phyloP scores from a whole-genome alignment of 1,284 basidiomycete genomes.

The Fomitopsis schrenkii region DNA sequence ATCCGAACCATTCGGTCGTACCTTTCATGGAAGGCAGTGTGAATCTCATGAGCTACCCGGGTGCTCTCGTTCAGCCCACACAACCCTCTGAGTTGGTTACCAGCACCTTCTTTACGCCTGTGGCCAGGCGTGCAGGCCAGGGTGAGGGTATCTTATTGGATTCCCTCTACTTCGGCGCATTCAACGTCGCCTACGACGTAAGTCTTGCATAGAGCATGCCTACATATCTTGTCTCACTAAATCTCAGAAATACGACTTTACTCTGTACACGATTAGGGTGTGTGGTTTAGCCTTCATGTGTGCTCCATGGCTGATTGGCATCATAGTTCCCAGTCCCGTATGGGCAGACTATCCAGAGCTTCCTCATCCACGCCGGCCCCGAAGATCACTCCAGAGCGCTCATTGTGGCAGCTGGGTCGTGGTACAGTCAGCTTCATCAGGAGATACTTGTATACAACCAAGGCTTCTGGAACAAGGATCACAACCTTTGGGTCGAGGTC shows the following conservation, averaged over 20 bases:
- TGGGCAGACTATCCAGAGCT: conserved; percentile 34
- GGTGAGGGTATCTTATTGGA: conserved; percentile 51
- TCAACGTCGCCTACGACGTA: conserved; percentile 58
- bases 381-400: conserved; percentile 51
- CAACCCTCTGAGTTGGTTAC: conserved; percentile 46
- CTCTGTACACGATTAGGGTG: conserved; percentile 44
- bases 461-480: conserved; percentile 63
- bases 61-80: conserved; percentile 39
- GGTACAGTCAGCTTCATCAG: conserved; percentile 49
- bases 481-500: conserved; percentile 59
- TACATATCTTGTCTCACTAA: neutral
- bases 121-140: conserved; percentile 38
- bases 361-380: conserved; percentile 58
- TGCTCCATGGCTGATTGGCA: neutral
- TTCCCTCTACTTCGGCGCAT: conserved; percentile 48
- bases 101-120: conserved; percentile 43
- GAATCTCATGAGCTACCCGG: conserved; percentile 51
- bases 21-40: conserved; percentile 43
- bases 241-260: conserved; percentile 40
- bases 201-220: conserved; percentile 12
- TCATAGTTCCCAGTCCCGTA: conserved; percentile 42
- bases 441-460: conserved; percentile 77
- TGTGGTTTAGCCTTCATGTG: neutral
- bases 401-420: conserved; percentile 50
- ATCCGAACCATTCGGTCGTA: conserved; percentile 60